Base-by-base conservation (phyloP, 805 yeast genomes). In the Kazachstania bromeliacearum region DNA sequence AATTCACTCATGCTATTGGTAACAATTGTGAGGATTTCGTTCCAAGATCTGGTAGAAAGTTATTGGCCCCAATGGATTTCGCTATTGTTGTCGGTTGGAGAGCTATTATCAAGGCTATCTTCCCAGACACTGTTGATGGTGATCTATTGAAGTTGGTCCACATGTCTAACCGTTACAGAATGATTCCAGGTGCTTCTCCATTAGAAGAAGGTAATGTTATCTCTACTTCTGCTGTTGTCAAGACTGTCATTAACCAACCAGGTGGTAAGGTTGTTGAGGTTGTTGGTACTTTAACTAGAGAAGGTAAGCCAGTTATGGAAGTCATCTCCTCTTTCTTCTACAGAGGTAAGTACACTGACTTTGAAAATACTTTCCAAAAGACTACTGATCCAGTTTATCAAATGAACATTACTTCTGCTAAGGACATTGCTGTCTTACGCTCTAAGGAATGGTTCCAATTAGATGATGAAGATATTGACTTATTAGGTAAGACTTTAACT, bases 51-150 rank as follows among this genome's bases (percentile, higher is more conserved):
- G 92, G 88, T 46, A 81, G 84, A 62, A 74, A 73, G 45, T 79
- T 85, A 41, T 70, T 77, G 50, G 98, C 97, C 33, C 99, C 99
- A 55, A 89, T 92, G 97, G 99, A 92, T 69, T 92, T 88, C 58
- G 97, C 98, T 34, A 92, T 92, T 61, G 96, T 92, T 40, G 76
- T 88, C 51, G 97, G 98, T 31, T 92, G 99, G 99, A 82, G 81
- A 67, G 94, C 96, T 34, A 89, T 92, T 59, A 89, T 92, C 68
- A 85, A 83, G 69, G 88, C 96, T n/a, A 84, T 92, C 51, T 92
- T 92, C 92, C 98, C 98, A 37, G 75, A 76, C 59, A 77, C 79
- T 44, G 94, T 92, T 53, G 97, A 94, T 60, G 98, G 98, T 64
- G 98, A 92, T 61, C 71, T 92, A 57, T 71, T 92, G 66, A 82